Base-by-base conservation (phyloP, 495 filamentous ascomycete species). In the Corynascus novoguineensis region DNA sequence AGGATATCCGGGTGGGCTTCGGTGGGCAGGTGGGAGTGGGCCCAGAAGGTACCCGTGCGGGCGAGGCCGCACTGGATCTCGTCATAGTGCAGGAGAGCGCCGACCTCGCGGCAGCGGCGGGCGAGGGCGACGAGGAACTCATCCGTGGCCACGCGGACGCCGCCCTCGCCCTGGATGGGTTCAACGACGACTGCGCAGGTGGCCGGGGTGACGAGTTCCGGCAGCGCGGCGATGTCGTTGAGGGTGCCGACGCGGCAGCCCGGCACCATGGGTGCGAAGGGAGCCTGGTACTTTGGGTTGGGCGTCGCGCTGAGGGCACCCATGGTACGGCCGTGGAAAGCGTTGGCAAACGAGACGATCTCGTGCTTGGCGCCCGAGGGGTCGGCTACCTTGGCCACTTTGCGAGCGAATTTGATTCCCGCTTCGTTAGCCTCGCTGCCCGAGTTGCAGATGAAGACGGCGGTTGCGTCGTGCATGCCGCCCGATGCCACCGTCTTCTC, bases 281-380 rank as follows among this genome's bases (percentile, higher is more conserved):
- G 95, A 17, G 85, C 83, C 69, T 98, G 93, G 73, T 98, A 98
- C 68, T 98, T 98, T 11, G 90, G 89, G 74, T 98, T 98, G n/a
- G 91, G 95, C 5, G 93, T 98, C 0, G 95, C 93, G 22, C 87
- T 91, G 25, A 98, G 72, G 21, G 83, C 79, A 21, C 93, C 93
- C 90, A 97, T 95, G 21, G 95, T 96, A 51, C 93, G 86, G 60
- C 93, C 93, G 73, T 98, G 93, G 83, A 98, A 98, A 19, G 87
- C 89, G 65, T 86, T 83, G 57, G 87, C 67, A 78, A 97, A 98
- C 31, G 88, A 92, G 53, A 97, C 86, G 14, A 98, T 71, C 62
- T 96, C 90, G 60, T 82, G 70, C 72, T 97, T 95, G 5, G 71
- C 74, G 19, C 88, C 88, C 0, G 84, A 81, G 5, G 86, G 84